Conservation (phyloP, 1,139 yeast species). For the Kazachstania sp. region DNA sequence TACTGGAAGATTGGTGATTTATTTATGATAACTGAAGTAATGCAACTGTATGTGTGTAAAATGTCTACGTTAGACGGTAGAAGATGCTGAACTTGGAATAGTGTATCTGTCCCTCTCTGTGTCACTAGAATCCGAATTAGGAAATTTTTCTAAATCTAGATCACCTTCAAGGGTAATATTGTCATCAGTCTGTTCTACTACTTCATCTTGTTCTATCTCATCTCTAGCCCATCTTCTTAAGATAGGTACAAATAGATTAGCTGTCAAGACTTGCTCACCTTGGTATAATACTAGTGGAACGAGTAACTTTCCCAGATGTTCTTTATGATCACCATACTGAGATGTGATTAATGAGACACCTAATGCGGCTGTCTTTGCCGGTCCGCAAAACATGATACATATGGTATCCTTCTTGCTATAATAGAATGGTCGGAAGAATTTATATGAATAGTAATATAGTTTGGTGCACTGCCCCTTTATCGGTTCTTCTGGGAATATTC, state of each 20-base stretch:
- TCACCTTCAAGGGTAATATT: neutral
- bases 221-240: constrained; percentile 55
- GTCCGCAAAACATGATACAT: constrained; percentile 77
- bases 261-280: constrained; percentile 75
- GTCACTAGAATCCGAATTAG: neutral
- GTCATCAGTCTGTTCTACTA: constrained; percentile 5
- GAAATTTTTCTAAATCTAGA: neutral
- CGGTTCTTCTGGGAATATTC: constrained; percentile 42
- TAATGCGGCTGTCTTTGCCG: constrained; percentile 86
- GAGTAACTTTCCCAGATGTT: constrained; percentile 58
- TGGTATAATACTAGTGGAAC: constrained; percentile 81
- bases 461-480: constrained; percentile 35
- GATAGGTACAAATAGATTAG: constrained; percentile 56
- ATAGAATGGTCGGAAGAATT: constrained; percentile 55
- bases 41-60: no score
- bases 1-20: no score
- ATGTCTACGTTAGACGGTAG: neutral
- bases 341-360: constrained; percentile 77
- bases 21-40: no score
- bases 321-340: constrained; percentile 61
- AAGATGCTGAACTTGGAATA: neutral
- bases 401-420: constrained; percentile 66
- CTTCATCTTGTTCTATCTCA: constrained; percentile 10
- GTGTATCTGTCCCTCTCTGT: neutral
- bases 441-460: constrained; percentile 35